Evolutionary conservation across 305 asterid genomes (phyloP), one percentile per base, ranked within the genome.

Genomic region (Fraxinus albicans): DNA sequence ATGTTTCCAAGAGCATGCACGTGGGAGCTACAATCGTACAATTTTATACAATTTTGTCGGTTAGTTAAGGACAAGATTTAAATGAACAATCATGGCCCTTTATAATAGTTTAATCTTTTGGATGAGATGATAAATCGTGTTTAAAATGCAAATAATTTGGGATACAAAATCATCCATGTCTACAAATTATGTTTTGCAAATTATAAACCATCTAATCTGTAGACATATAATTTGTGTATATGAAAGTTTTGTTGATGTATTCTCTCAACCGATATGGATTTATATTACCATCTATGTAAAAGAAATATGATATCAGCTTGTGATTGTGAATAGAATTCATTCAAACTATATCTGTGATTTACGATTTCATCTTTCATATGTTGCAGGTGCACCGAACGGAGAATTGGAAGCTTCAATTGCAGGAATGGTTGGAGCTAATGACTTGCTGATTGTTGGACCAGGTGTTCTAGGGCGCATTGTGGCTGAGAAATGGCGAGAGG

Each of bases 401-500:
- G 91, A 88, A 63, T 27, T 86, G 86, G 63, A 53, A 53, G 63
- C 63, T 53, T 53, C 63, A 53, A 15, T 53, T 40, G 80, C 89
- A 34, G 79, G 85, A 76, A 73, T 76, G 17, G 81, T 93, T 82
- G 98, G 98, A 87, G 92, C 92, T 81, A 84, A 83, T 83, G 98
- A 96, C 83, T 89, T 96, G 90, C 86, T 96, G 91, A 94, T 96
- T 42, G 93, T 96, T 83, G 99, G 63, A 17, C 63, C 63, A 1
- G 63, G 63, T 53, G 63, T 53, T 53, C 23, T 53, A 53, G 63
- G 63, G 63, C 63, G 63, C 8, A 5, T 17, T 1, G 63, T 53
- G 23, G 23, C 63, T 15, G 63, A 53, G 63, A 53, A 53, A 53
- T 53, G 63, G 63, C 23, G 23, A 53, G 63, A 53, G 63, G 63